Evolutionary conservation across 1,284 basidiomycete species (phyloP).

Genomic region (Boletus holoroseus): DNA sequence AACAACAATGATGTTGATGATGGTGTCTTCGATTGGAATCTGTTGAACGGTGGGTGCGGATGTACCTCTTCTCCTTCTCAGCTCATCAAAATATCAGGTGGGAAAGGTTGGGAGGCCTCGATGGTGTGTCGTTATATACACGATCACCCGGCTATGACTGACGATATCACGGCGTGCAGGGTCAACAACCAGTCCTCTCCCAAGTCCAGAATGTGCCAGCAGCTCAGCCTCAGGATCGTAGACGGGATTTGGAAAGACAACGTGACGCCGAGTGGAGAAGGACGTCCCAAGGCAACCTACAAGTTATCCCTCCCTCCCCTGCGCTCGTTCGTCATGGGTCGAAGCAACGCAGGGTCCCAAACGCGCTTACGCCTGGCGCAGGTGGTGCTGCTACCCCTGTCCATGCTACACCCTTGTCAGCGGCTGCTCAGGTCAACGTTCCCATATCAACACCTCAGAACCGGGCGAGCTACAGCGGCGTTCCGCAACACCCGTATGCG

Average conservation of each 20-base stretch:
- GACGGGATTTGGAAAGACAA: constrained; percentile 53
- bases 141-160: constrained; percentile 11
- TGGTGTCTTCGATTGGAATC: constrained; percentile 95
- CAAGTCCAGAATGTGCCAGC: constrained; percentile 55
- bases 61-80: neutral
- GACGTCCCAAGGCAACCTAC: constrained; percentile 52
- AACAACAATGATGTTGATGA: constrained; percentile 87
- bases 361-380: constrained; percentile 49
- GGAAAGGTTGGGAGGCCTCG: constrained; percentile 91
- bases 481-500: constrained; percentile 62
- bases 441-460: constrained; percentile 52
- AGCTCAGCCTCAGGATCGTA: constrained; percentile 46
- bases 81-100: constrained; percentile 44
- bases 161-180: constrained; percentile 32
- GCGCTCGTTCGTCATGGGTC: constrained; percentile 69
- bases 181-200: constrained; percentile 55
- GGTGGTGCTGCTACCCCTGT: constrained; percentile 41
- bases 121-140: constrained; percentile 45
- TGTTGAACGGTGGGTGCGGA: constrained; percentile 75
- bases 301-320: constrained; percentile 61
- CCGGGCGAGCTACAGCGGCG: constrained; percentile 39
- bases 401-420: constrained; percentile 60
- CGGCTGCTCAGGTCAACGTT: constrained; percentile 68
- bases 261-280: constrained; percentile 40
- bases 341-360: constrained; percentile 57